Evolutionary conservation across 768 basidiomycete species (phyloP).

Genomic region (Phylloporus rhodoxanthus): DNA sequence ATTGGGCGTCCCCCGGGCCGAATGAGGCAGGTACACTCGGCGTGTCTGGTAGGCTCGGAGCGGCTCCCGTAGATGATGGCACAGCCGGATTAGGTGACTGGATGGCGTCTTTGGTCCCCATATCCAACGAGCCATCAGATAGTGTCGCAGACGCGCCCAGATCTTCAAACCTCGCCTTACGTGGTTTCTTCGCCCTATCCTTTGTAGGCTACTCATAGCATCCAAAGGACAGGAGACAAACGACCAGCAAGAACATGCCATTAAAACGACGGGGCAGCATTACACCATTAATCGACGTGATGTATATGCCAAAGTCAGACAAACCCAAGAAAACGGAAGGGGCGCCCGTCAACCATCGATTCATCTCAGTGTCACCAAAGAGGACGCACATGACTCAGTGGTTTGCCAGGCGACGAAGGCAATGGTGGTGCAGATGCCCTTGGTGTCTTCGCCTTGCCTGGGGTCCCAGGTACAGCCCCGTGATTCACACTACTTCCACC

Average conservation of each 20-base stretch:
- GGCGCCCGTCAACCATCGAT: slow-evolving; percentile 39
- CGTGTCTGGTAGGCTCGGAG: not conserved
- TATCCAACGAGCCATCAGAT: not conserved
- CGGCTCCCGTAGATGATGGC: slow-evolving; percentile 2
- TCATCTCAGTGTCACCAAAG: slow-evolving; percentile 53
- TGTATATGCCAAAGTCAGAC: slow-evolving; percentile 18
- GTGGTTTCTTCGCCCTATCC: slow-evolving; percentile 64
- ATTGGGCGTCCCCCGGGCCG: not conserved
- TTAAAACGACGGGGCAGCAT: slow-evolving; percentile 23
- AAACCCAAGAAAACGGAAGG: slow-evolving; percentile 10
- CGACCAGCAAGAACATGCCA: slow-evolving; percentile 23
- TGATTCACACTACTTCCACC: slow-evolving; percentile 12
- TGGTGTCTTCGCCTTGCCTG: slow-evolving; percentile 19
- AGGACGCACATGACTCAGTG: slow-evolving; percentile 84
- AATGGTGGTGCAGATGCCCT: slow-evolving; percentile 21
- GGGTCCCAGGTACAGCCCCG: slow-evolving; percentile 14
- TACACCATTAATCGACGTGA: slow-evolving; percentile 30
- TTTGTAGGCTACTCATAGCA: slow-evolving; percentile 57
- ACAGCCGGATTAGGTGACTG: slow-evolving; percentile 1
- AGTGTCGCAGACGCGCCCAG: not conserved
- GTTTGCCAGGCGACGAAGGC: slow-evolving; percentile 50
- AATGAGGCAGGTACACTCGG: slow-evolving; percentile 1
- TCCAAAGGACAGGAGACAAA: slow-evolving; percentile 7
- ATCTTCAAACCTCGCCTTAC: slow-evolving; percentile 36
- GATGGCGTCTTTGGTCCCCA: not conserved